phyloP scores from a whole-genome alignment of 2,329 filamentous ascomycete species.

The Capronia coronata region DNA sequence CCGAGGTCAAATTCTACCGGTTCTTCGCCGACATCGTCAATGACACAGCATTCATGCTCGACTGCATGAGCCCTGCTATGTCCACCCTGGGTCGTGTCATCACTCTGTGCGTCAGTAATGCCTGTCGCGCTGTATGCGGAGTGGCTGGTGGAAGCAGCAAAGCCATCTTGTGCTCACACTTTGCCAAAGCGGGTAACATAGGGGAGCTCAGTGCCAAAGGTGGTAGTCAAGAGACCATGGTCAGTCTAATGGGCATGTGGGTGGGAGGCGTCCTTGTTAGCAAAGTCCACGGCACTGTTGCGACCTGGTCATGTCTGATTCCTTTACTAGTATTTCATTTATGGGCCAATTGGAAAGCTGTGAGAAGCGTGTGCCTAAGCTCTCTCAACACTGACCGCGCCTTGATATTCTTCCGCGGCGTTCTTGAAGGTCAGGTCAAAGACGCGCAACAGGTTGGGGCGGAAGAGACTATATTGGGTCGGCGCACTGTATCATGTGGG shows the following conservation, averaged over 20 bases:
- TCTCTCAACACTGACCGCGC: constrained; percentile 82
- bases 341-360: constrained; percentile 77
- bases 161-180: constrained; percentile 84
- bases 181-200: constrained; percentile 77
- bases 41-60: constrained; percentile 77
- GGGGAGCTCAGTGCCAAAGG: constrained; percentile 95
- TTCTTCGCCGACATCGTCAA: constrained; percentile 85
- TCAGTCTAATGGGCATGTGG: constrained; percentile 81
- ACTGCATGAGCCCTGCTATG: constrained; percentile 70
- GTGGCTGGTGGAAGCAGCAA: constrained; percentile 87
- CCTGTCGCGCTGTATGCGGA: constrained; percentile 67
- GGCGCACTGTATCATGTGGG: neutral
- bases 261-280: constrained; percentile 75
- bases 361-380: constrained; percentile 74
- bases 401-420: constrained; percentile 58
- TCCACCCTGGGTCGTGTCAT: constrained; percentile 52
- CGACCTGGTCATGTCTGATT: constrained; percentile 69
- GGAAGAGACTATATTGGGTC: constrained; percentile 14
- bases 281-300: constrained; percentile 60
- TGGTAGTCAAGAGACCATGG: constrained; percentile 88
- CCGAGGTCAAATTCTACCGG: constrained; percentile 84
- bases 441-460: constrained; percentile 15
- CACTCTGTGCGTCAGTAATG: constrained; percentile 54
- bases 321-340: constrained; percentile 69
- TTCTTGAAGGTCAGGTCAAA: constrained; percentile 27